phyloP scores from a whole-genome alignment of 2,329 filamentous ascomycete species.

The Magnaporthales sp. region DNA sequence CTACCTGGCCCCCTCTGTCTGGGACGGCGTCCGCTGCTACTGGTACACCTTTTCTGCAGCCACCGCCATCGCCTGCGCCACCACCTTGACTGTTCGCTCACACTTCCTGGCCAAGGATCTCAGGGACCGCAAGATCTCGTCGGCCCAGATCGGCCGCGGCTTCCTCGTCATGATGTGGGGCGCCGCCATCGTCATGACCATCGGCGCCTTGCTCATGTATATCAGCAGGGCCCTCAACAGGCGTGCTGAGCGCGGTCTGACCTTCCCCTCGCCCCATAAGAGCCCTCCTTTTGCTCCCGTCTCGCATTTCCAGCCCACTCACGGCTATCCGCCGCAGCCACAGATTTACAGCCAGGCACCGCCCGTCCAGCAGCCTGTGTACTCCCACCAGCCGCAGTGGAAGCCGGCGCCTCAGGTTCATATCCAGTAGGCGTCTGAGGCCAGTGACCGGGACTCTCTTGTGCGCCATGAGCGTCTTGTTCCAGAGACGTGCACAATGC shows the following conservation, averaged over 20 bases:
- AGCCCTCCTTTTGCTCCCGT: neutral
- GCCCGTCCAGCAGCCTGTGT: neutral
- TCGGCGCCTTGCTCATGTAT: neutral
- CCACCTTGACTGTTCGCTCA: neutral
- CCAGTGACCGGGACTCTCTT: neutral
- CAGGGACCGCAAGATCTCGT: neutral
- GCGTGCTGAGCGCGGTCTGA: neutral
- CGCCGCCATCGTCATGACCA: neutral
- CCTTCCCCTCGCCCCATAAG: neutral
- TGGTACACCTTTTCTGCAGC: neutral
- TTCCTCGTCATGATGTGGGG: conserved; percentile 2
- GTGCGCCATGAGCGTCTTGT: neutral
- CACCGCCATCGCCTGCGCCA: neutral
- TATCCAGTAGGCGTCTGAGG: neutral
- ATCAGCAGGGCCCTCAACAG: conserved; percentile 3
- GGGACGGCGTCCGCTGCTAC: conserved; percentile 3
- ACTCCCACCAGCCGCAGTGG: neutral
- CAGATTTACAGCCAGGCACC: neutral
- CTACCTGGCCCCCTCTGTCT: neutral
- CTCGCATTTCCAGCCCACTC: neutral
- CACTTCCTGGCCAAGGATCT: conserved; percentile 1
- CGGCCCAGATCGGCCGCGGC: neutral
- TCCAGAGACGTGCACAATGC: neutral
- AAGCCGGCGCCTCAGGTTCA: neutral
- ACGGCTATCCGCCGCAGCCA: neutral